Percentiles rank a stretch among this genome's conserved stretches.
Conservation (phyloP, 306 rosid genomes). For the Benincasa hispida region DNA sequence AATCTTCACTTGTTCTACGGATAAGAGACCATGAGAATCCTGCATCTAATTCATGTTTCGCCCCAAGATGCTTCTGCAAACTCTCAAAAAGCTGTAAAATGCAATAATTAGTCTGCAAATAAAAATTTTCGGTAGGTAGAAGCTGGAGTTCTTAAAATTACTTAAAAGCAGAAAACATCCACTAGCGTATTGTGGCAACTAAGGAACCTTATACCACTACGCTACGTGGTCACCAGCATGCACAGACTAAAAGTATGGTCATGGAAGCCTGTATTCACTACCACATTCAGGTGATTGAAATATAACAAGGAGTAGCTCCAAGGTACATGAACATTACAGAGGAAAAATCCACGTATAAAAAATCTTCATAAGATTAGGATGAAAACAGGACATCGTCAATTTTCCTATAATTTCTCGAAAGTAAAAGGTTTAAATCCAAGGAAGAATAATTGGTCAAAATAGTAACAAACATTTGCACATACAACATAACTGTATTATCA, state of each 20-base stretch:
- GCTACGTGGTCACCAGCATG: background rate
- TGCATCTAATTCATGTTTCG: conserved; percentile 82
- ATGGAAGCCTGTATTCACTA: background rate
- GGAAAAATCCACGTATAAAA: background rate
- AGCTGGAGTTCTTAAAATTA: background rate
- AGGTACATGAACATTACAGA: background rate
- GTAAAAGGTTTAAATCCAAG: background rate
- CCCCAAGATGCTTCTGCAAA: conserved; percentile 76
- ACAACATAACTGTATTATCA: background rate
- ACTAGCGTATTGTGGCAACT: background rate
- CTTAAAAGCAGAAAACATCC: background rate
- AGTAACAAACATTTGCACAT: background rate
- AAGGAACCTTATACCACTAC: background rate
- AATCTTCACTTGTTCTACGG: conserved; percentile 65
- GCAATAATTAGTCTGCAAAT: conserved; percentile 1
- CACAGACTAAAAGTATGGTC: background rate
- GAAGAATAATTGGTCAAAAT: background rate
- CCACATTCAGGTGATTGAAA: background rate
- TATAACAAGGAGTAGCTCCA: background rate
- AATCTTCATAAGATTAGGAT: background rate
- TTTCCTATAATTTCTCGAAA: background rate
- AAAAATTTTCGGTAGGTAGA: background rate
- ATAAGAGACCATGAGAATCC: conserved; percentile 89
- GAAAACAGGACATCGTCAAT: background rate
- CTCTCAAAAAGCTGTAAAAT: conserved; percentile 64